Conservation (phyloP, 2,329 filamentous ascomycete species). For the Colletotrichum kahawae region DNA sequence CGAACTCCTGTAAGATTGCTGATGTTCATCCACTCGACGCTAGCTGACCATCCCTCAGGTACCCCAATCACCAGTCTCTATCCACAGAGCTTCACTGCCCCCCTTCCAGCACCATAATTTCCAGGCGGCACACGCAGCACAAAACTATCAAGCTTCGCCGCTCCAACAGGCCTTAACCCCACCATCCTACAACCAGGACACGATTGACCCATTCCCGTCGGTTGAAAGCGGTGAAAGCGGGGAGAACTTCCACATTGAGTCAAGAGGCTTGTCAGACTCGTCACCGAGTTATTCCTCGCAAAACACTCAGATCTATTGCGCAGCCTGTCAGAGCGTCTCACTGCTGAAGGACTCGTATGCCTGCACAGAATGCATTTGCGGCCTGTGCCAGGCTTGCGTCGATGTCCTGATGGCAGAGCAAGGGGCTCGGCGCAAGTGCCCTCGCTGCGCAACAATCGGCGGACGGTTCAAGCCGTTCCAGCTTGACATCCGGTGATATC, state of each 20-base stretch:
- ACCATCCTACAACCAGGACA: conserved; percentile 71
- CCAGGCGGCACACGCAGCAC: conserved; percentile 49
- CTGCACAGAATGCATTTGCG: conserved; percentile 95
- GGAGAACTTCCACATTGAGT: conserved; percentile 74
- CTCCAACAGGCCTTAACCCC: conserved; percentile 90
- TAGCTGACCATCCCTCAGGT: conserved; percentile 46
- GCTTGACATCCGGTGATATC: conserved; percentile 71
- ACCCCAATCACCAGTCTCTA: conserved; percentile 68
- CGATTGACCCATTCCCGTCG: conserved; percentile 83
- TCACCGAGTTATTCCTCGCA: conserved; percentile 77
- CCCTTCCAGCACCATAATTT: conserved; percentile 65
- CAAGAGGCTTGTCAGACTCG: conserved; percentile 69
- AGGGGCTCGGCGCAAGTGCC: conserved; percentile 77
- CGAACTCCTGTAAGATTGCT: conserved; percentile 75
- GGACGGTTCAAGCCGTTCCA: conserved; percentile 86
- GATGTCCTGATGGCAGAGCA: conserved; percentile 79
- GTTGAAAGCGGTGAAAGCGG: conserved; percentile 80
- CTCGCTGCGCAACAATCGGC: conserved; percentile 78
- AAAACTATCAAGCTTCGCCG: conserved; percentile 85
- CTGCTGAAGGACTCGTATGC: conserved; percentile 85
- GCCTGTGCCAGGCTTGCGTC: conserved; percentile 87
- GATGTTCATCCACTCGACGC: not conserved
- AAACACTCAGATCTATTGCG: conserved; percentile 88
- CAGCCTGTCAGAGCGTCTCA: conserved; percentile 80
- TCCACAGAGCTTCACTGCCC: conserved; percentile 66